phyloP scores from a whole-genome alignment of 1,139 yeast genomes.

The Hansenula sp. region DNA sequence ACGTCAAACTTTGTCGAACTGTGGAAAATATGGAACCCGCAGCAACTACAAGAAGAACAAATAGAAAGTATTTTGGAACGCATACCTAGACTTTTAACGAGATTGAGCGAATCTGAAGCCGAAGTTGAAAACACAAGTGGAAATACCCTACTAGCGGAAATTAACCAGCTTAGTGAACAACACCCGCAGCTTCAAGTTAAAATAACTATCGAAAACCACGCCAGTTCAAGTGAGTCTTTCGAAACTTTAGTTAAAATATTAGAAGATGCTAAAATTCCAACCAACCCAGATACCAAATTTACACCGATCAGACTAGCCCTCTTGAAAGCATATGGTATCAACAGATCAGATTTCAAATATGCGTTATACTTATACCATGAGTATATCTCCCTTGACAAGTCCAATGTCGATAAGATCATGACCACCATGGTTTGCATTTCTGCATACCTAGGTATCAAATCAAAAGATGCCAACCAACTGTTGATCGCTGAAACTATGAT shows the following conservation, averaged over 20 bases:
- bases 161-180: neutral
- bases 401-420: conserved; percentile 32
- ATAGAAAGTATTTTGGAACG: neutral
- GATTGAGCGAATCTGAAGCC: neutral
- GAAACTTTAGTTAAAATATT: conserved; percentile 1
- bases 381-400: conserved; percentile 37
- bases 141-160: neutral
- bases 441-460: conserved; percentile 39
- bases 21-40: conserved; percentile 2
- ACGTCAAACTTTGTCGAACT: neutral
- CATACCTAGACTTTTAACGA: neutral
- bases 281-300: neutral
- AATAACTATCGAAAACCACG: neutral
- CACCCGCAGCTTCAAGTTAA: neutral
- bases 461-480: conserved; percentile 28
- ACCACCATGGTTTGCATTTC: conserved; percentile 33
- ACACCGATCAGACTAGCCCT: conserved; percentile 12
- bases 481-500: conserved; percentile 45
- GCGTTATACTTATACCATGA: conserved; percentile 45
- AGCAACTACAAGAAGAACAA: neutral
- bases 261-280: conserved; percentile 8
- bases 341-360: conserved; percentile 32
- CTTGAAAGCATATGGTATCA: conserved; percentile 37
- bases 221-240: neutral
- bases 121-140: neutral